These are phyloP conservation scores for Conticribra guillardii DNA, from an alignment of 108 stramenopile species.

Conservation along the genomic window DNA sequence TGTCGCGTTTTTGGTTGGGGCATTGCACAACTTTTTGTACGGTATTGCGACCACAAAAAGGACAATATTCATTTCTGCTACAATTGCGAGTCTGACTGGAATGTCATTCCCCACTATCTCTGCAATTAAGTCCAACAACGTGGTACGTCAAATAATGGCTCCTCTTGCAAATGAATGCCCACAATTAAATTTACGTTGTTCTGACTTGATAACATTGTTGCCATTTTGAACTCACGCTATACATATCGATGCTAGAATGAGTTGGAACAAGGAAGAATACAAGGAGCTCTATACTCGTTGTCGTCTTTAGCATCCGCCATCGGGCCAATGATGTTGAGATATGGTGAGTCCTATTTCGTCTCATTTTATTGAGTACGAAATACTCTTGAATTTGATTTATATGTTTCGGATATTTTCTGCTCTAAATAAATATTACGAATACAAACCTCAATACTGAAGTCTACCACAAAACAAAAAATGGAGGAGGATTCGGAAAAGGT, in stretches of 20 bases:
- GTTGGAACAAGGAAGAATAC: slow-evolving; percentile 83
- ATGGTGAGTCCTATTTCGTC: too few relatives aligned
- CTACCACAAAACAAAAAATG: slow-evolving; percentile 61
- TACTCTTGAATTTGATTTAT: too few relatives aligned
- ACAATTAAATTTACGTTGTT: too few relatives aligned
- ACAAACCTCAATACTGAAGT: too few relatives aligned
- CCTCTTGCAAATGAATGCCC: too few relatives aligned
- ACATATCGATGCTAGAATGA: slow-evolving; percentile 30
- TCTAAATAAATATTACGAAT: too few relatives aligned
- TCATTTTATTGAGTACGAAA: too few relatives aligned
- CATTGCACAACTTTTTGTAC: slow-evolving; percentile 61
- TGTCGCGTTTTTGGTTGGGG: slow-evolving; percentile 62
- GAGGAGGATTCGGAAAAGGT: slow-evolving; percentile 61
- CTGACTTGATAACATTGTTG: too few relatives aligned
- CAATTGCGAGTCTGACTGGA: slow-evolving; percentile 51
- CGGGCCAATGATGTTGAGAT: slow-evolving; percentile 68
- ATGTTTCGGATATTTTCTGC: too few relatives aligned
- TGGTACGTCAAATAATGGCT: too few relatives aligned
- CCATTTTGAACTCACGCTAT: too few relatives aligned
- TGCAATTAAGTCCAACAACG: slow-evolving; percentile 89
- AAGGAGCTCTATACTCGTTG: slow-evolving; percentile 83
- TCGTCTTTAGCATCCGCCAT: slow-evolving; percentile 77
- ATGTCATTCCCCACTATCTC: slow-evolving; percentile 89
- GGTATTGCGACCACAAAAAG: slow-evolving; percentile 67
- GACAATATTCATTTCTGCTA: slow-evolving; percentile 65